Conservation (phyloP, 768 basidiomycete species). For the Termitomyces sp. region DNA sequence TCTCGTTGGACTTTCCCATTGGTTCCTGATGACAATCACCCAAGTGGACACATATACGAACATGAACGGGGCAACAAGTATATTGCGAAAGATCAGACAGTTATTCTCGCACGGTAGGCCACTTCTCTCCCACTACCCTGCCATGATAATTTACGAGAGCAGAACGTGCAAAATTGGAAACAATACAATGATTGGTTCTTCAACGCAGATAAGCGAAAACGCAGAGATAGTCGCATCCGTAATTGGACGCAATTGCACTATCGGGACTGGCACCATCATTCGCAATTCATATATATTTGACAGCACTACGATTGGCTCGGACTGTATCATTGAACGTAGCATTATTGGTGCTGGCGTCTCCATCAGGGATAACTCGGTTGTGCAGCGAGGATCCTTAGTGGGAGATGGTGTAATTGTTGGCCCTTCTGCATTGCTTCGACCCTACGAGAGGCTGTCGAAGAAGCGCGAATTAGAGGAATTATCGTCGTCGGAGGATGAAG, state of each 20-base stretch:
- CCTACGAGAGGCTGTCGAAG: slow-evolving; percentile 74
- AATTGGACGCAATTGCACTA: slow-evolving; percentile 69
- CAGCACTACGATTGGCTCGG: slow-evolving; percentile 64
- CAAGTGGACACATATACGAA: slow-evolving; percentile 78
- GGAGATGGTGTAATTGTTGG: slow-evolving; percentile 82
- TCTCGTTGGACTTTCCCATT: slow-evolving; percentile 94
- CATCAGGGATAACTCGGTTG: slow-evolving; percentile 59
- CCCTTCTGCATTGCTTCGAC: slow-evolving; percentile 57
- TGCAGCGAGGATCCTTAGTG: slow-evolving; percentile 79
- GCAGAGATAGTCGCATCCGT: slow-evolving; percentile 70
- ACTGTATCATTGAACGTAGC: slow-evolving; percentile 69
- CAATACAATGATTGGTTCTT: slow-evolving; percentile 83
- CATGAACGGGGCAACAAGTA: slow-evolving; percentile 88
- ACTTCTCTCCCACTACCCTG: background rate
- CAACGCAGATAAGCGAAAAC: slow-evolving; percentile 62
- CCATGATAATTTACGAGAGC: background rate
- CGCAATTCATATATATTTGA: slow-evolving; percentile 83
- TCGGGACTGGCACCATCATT: slow-evolving; percentile 70
- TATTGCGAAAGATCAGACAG: slow-evolving; percentile 73
- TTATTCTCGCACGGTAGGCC: slow-evolving; percentile 77
- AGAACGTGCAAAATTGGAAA: slow-evolving; percentile 82
- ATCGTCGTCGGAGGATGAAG: slow-evolving; percentile 31
- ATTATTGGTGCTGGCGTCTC: slow-evolving; percentile 79
- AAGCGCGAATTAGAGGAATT: slow-evolving; percentile 34
- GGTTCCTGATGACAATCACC: slow-evolving; percentile 92